phyloP scores from a whole-genome alignment of 2,329 filamentous ascomycete genomes.

The Phialophora verrucosa region DNA sequence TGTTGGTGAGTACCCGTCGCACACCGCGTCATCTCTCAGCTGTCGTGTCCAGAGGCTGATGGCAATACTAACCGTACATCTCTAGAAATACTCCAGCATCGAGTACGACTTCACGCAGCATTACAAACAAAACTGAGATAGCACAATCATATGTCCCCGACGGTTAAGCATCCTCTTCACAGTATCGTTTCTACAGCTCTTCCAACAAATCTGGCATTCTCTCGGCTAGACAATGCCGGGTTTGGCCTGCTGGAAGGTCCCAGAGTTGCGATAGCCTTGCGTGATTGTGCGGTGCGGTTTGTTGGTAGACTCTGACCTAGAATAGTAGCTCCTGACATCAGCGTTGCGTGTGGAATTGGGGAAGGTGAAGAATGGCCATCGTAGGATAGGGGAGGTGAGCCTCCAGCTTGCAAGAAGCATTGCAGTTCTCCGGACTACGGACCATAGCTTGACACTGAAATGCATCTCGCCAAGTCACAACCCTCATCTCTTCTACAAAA shows the following conservation, averaged over 20 bases:
- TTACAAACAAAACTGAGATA: constrained; percentile 17
- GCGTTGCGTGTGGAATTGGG: not conserved
- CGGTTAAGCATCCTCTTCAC: not conserved
- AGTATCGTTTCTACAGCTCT: not conserved
- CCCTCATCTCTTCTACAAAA: not conserved
- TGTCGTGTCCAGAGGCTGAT: not conserved
- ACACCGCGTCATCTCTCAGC: not conserved
- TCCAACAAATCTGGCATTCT: not conserved
- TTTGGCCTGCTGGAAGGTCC: not conserved
- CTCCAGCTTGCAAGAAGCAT: not conserved
- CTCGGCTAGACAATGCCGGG: not conserved
- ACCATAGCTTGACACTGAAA: not conserved
- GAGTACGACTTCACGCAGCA: constrained; percentile 32
- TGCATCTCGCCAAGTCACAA: not conserved
- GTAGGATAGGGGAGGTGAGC: not conserved
- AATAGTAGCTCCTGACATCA: not conserved
- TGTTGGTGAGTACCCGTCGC: constrained; percentile 22
- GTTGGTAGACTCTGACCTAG: not conserved
- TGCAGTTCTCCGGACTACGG: not conserved
- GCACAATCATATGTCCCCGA: not conserved
- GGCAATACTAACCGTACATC: not conserved
- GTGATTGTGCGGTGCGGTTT: not conserved
- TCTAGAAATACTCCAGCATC: constrained; percentile 29
- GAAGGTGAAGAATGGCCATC: not conserved
- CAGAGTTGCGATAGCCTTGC: not conserved